Conservation (phyloP, 2,329 filamentous ascomycete genomes). For the Penicillium psychrosexuale region DNA sequence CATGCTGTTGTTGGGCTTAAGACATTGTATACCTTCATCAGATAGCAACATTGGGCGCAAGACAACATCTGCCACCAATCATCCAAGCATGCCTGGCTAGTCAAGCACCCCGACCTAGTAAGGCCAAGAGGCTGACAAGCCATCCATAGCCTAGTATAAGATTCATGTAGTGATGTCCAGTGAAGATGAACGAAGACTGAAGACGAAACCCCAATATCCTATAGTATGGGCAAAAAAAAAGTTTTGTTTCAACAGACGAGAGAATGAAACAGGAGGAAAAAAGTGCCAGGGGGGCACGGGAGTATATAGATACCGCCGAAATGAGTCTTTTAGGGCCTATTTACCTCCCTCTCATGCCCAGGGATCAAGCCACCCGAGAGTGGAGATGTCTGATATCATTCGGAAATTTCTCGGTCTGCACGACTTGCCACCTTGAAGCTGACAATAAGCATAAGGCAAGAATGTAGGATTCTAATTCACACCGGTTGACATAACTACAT, state of each 20-base stretch:
- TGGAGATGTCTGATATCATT: not conserved
- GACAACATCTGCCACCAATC: not conserved
- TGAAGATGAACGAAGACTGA: not conserved
- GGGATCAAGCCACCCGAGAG: not conserved
- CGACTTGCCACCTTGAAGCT: too few species aligned
- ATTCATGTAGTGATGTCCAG: not conserved
- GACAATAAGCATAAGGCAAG: not conserved
- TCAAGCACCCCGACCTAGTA: not conserved
- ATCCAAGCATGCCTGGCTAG: not conserved
- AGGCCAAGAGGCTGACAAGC: not conserved
- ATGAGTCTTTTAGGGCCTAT: not conserved
- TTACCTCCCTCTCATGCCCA: not conserved
- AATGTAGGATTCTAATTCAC: not conserved
- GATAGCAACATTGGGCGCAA: not conserved
- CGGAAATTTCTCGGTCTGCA: slow-evolving; percentile 4
- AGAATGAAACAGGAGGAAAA: too few species aligned
- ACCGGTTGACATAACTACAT: too few species aligned
- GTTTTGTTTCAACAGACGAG: not conserved
- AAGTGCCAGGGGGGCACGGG: not conserved
- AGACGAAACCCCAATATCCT: not conserved
- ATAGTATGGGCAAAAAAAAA: not conserved
- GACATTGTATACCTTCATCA: not conserved
- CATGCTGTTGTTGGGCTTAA: not conserved
- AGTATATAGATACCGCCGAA: not conserved
- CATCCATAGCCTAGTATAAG: not conserved